Evolutionary conservation across 805 yeast species (phyloP).

Genomic region (Yarrowia osloensis): DNA sequence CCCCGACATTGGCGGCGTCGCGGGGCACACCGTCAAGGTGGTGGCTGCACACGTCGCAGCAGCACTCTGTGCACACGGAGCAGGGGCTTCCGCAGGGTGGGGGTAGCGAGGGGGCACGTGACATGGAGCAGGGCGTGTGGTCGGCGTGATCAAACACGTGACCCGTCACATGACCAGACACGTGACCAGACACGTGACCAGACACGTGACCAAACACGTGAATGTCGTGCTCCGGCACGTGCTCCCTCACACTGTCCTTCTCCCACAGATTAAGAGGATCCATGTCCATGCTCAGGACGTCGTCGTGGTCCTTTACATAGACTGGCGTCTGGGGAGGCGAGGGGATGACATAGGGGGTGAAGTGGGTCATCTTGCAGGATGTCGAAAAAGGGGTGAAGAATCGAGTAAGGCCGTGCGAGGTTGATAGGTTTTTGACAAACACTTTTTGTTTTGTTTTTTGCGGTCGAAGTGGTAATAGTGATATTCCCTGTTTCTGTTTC

Average conservation of each 20-base stretch:
- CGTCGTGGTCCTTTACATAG: not conserved
- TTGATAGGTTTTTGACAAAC: too few relatives aligned
- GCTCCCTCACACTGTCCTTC: not conserved
- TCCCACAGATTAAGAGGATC: constrained; percentile 24
- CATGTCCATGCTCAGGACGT: constrained; percentile 1
- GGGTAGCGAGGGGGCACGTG: not conserved
- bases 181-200: too few relatives aligned
- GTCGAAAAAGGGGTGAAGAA: too few relatives aligned
- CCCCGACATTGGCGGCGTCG: not conserved
- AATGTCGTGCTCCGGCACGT: not conserved
- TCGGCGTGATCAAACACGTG: too few relatives aligned
- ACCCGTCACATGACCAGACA: too few relatives aligned
- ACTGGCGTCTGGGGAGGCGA: constrained; percentile 17
- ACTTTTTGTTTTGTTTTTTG: too few relatives aligned
- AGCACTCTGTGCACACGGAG: constrained; percentile 18
- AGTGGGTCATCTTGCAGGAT: not conserved
- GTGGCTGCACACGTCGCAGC: not conserved
- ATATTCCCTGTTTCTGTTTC: constrained; percentile 32
- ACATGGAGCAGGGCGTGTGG: not conserved
- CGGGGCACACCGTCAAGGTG: not conserved
- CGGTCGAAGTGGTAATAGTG: constrained; percentile 18
- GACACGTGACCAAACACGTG: not conserved
- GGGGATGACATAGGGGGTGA: constrained; percentile 27
- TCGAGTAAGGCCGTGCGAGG: too few relatives aligned
- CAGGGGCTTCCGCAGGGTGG: constrained; percentile 6